phyloP scores from a whole-genome alignment of 192 early-diverging fungal genomes.

The Gonapodya prolifera region DNA sequence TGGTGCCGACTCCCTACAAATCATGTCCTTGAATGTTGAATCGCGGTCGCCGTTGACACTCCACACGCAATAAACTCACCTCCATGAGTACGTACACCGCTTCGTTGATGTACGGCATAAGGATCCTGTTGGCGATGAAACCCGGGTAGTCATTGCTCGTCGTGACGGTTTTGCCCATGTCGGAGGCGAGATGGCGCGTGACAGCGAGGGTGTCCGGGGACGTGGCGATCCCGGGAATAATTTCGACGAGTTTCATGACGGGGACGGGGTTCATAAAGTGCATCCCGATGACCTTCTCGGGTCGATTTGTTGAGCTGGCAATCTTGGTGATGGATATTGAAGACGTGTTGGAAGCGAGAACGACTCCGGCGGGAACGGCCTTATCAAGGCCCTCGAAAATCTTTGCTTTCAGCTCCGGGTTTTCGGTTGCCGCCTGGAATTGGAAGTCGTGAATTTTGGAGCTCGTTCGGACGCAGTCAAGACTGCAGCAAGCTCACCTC shows the following conservation, averaged over 20 bases:
- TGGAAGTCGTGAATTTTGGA: constrained; percentile 6
- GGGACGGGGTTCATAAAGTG: constrained; percentile 99
- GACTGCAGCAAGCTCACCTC: constrained; percentile 32
- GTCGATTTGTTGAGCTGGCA: constrained; percentile 70
- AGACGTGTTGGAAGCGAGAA: constrained; percentile 94
- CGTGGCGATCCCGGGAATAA: constrained; percentile 90
- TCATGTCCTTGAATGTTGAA: neutral
- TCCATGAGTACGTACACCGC: constrained; percentile 74
- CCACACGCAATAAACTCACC: constrained; percentile 27
- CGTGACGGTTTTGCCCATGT: constrained; percentile 92
- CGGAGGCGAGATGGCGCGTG: constrained; percentile 62
- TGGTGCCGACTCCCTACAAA: constrained; percentile 63
- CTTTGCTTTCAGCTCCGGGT: constrained; percentile 64
- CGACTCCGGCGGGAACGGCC: constrained; percentile 49
- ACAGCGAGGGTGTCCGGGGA: constrained; percentile 47
- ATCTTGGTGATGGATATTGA: constrained; percentile 96
- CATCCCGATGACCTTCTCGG: constrained; percentile 87
- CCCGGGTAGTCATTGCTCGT: constrained; percentile 80
- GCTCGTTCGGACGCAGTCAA: neutral
- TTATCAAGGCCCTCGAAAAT: constrained; percentile 68
- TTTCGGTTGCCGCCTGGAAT: constrained; percentile 69
- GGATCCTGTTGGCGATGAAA: constrained; percentile 90
- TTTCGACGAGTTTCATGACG: constrained; percentile 92
- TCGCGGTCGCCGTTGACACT: neutral
- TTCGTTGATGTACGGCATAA: constrained; percentile 99